Conservation (phyloP, 2,329 filamentous ascomycete species). For the Aschersonia sp. region DNA sequence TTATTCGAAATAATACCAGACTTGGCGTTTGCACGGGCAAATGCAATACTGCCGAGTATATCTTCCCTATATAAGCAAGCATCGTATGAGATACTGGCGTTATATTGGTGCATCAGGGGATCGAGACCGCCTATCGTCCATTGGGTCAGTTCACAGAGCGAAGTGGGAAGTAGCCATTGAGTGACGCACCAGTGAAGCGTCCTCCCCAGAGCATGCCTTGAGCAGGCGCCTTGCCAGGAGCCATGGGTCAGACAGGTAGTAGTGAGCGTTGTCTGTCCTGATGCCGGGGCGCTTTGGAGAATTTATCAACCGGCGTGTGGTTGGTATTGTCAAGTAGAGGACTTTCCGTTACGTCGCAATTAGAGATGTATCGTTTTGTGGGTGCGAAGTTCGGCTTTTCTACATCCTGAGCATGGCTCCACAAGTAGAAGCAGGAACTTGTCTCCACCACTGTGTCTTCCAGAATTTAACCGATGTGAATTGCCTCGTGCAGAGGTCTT, state of each 20-base stretch:
- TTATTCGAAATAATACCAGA: conserved; percentile 56
- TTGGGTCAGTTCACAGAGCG: conserved; percentile 7
- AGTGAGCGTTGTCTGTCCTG: no score
- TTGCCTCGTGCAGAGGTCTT: no score
- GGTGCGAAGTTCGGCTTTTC: no score
- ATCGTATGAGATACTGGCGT: conserved; percentile 69
- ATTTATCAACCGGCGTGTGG: no score
- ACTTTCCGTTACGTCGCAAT: no score
- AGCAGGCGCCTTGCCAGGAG: neutral
- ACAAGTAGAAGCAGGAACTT: no score
- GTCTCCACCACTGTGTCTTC: no score
- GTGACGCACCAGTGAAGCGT: conserved; percentile 27
- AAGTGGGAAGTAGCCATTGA: neutral
- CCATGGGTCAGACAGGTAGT: neutral
- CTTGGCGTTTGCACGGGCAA: conserved; percentile 66
- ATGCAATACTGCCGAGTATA: conserved; percentile 68
- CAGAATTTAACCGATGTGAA: no score
- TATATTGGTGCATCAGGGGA: conserved; percentile 77
- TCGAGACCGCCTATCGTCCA: conserved; percentile 53
- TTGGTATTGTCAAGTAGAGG: no score
- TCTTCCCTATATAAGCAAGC: conserved; percentile 66
- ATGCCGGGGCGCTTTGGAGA: no score
- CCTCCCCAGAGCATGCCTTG: conserved; percentile 26
- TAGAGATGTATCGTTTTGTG: no score
- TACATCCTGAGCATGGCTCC: no score